Percentiles rank a stretch among this genome's conserved stretches.
phyloP scores from a whole-genome alignment of 2,329 filamentous ascomycete genomes.

The Phyllosticta capitalensis region DNA sequence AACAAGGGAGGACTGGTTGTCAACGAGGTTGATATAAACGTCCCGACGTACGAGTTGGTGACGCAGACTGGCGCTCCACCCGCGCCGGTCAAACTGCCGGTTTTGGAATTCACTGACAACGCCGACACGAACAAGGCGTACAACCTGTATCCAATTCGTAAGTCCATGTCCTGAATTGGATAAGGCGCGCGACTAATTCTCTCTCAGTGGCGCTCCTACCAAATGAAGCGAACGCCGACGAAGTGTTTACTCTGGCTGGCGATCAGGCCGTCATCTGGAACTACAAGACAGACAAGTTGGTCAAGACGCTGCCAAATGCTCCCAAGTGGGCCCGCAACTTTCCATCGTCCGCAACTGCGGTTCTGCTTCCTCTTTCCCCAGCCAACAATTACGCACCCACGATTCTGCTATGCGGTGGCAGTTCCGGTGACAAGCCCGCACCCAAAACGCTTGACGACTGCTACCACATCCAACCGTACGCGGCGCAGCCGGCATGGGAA shows the following conservation, averaged over 20 bases:
- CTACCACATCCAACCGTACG: conserved; percentile 5
- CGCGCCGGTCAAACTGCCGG: conserved; percentile 2
- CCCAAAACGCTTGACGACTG: conserved; percentile 9
- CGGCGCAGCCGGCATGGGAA: background rate
- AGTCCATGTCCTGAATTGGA: background rate
- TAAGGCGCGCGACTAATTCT: background rate
- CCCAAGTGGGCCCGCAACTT: conserved; percentile 5
- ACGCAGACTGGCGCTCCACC: background rate
- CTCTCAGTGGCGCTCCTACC: conserved; percentile 5
- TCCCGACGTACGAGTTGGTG: conserved; percentile 10
- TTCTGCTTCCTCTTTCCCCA: conserved; percentile 3
- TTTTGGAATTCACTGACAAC: conserved; percentile 9
- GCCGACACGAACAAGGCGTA: conserved; percentile 9
- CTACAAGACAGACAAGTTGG: conserved; percentile 3
- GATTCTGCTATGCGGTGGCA: conserved; percentile 9
- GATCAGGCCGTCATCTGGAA: conserved; percentile 8
- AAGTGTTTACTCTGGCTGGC: conserved; percentile 11
- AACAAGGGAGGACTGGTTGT: conserved; percentile 1
- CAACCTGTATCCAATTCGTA: conserved; percentile 11
- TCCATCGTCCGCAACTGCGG: conserved; percentile 6
- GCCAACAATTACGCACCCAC: background rate
- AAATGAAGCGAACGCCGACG: conserved; percentile 3
- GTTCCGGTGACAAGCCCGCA: conserved; percentile 4
- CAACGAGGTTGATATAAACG: conserved; percentile 10
- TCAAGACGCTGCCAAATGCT: conserved; percentile 1